Base-by-base conservation (phyloP, 208 protist species). In the Vickermania ingenoplastis region DNA sequence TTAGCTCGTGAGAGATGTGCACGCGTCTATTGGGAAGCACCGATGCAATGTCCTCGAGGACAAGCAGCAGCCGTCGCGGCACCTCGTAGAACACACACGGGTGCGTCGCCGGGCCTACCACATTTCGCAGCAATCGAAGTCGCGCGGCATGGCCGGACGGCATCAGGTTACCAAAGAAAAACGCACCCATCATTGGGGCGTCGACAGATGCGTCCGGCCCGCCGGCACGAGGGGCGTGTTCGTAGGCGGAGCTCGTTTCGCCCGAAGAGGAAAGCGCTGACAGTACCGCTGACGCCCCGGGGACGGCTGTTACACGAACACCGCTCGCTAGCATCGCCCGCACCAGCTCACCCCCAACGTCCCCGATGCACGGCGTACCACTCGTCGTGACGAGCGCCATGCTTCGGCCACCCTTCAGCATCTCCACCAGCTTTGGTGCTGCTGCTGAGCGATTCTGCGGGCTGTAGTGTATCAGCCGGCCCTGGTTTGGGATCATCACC, bases 11-110 rank as follows among this genome's bases (percentile, higher is more conserved):
- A 7, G 73, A 68, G n/a, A 95, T 58, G 55, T 79, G 75, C 7
- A 95, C 82, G 24, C 79, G 79, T n/a, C 89, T 72, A 21, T 72
- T 54, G 3, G 89, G 86, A 31, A 89, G 29, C 3, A 91, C 64
- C 2, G 77, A 57, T 0, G 83, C 86, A 31, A 95, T 89, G 60
- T 95, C 89, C 56, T 87, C 78, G 61, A 95, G 65, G 61, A 91
- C 82, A 41, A 65, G 28, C 45, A 93, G 55, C 41, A 95, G 66
- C 23, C 89, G 81, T 0, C 80, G 77, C n/a, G 89, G 89, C 14
- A 91, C 62, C 63, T 95, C 89, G 65, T 91, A 95, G 61, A 95
- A 93, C 7, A 95, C 73, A 55, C 86, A 91, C 7, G 86, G 83
- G 63, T 74, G 74, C 11, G 63, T 71, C 13, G 80, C 79, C 11